A percentile compares a stretch with the other conserved stretches of the same genome.
Evolutionary conservation across 345 rosid species (phyloP).

Genomic region (Hibiscus syriacus): DNA sequence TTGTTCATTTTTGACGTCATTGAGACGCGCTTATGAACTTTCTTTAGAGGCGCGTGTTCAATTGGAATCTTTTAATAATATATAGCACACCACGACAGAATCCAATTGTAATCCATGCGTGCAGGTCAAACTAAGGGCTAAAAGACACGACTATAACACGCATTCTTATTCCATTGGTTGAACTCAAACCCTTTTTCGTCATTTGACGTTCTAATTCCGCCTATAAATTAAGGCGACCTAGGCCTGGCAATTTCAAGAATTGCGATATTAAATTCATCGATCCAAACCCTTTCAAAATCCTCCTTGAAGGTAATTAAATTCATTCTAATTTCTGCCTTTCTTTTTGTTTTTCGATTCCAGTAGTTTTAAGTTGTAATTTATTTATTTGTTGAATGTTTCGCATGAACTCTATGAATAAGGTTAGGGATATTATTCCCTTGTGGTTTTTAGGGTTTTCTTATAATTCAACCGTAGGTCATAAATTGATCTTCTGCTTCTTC

Average conservation of each 20-base stretch:
- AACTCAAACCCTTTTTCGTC: neutral
- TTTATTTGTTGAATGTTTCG: no score
- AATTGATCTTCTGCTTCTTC: no score
- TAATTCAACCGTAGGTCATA: neutral
- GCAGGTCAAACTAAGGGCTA: neutral
- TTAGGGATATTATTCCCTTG: neutral
- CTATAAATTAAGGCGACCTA: neutral
- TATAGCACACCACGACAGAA: neutral
- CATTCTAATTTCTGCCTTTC: neutral
- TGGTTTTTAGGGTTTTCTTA: neutral
- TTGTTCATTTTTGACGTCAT: no score
- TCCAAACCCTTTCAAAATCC: no score
- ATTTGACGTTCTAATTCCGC: neutral
- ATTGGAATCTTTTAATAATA: neutral
- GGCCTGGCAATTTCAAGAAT: neutral
- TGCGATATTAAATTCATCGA: no score
- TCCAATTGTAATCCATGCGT: neutral
- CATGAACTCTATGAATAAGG: neutral
- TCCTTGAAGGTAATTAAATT: neutral
- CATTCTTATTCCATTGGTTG: neutral
- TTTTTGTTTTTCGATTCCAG: neutral
- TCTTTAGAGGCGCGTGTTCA: neutral
- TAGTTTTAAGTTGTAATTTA: no score
- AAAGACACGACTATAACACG: neutral
- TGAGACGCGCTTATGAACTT: no score